Evolutionary conservation across 208 protist species (phyloP), one percentile per base, ranked within the genome.

Genomic region (Wallacemonas collosoma): DNA sequence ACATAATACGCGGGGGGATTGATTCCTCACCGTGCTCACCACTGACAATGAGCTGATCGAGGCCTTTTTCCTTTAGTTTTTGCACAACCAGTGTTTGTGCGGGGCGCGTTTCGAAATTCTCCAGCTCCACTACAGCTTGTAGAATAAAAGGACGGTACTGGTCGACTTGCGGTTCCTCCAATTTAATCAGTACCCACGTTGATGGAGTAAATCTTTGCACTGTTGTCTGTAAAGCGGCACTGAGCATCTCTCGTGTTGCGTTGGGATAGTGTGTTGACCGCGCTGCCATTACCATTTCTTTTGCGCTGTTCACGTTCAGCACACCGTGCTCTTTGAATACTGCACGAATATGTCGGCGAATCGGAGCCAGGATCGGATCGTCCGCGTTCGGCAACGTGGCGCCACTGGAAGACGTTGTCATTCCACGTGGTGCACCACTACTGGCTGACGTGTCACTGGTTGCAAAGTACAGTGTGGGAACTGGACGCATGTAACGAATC

Each of bases 251-350:
- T 51, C 91, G 91, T 6, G 88, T 90, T 0, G 90, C 88, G 11
- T 79, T 68, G 1, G 90, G 89, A 73, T 88, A 97, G 38, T 90
- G 81, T 5, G 72, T 68, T 45, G 88, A 80, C 26, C 85, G 79
- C 36, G 66, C 88, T 9, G 80, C 80, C 62, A 94, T 77, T 8
- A 97, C 84, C 39, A 95, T 47, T 58, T 93, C 83, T 73, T 97
- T 97, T 35, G 88, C 87, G 2, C 87, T 83, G 67, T 87, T 71
- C 63, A 95, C 95, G 66, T 93, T 94, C 38, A 97, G 53, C 26
- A 97, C 93, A 43, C 90, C 90, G 61, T 94, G 79, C 68, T 95
- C 86, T 3, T 78, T 61, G 74, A 97, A 97, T 1, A 97, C 61
- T 63, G 74, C 68, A 8, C 81, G 85, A 65, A 95, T 92, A 74